phyloP scores from a whole-genome alignment of 1,139 yeast genomes.

The Arxiozyma bovina region DNA sequence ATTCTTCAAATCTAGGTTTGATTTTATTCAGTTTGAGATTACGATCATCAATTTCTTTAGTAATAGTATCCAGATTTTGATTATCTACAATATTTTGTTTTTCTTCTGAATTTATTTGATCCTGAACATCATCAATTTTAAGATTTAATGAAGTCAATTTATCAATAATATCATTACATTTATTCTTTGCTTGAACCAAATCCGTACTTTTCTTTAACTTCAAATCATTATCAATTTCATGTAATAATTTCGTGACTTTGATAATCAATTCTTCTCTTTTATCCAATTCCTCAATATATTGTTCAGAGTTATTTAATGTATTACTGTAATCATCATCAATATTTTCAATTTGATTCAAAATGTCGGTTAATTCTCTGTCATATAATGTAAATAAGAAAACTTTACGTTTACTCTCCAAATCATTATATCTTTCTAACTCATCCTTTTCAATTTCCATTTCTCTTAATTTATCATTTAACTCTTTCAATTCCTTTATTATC shows the following conservation, averaged over 20 bases:
- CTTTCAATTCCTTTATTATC: conserved; percentile 63
- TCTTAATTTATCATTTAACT: conserved; percentile 60
- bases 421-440: conserved; percentile 64
- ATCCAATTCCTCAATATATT: conserved; percentile 37
- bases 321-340: conserved; percentile 53
- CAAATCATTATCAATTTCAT: conserved; percentile 26
- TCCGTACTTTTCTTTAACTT: conserved; percentile 46
- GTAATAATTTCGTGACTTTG: conserved; percentile 31
- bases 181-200: conserved; percentile 41
- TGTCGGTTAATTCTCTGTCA: conserved; percentile 63
- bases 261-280: conserved; percentile 41
- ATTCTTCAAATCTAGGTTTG: conserved; percentile 38
- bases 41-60: conserved; percentile 36
- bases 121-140: conserved; percentile 27
- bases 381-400: conserved; percentile 66
- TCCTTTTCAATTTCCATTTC: conserved; percentile 77
- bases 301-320: conserved; percentile 38
- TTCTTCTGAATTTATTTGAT: conserved; percentile 25
- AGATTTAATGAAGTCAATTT: conserved; percentile 33
- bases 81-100: conserved; percentile 22
- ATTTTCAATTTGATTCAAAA: conserved; percentile 51
- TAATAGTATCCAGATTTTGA: conserved; percentile 25
- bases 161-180: conserved; percentile 36
- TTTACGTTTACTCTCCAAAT: conserved; percentile 58
- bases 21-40: conserved; percentile 36